Base-by-base conservation (phyloP, 1,139 yeast genomes). In the Suhomyces wounanorum region DNA sequence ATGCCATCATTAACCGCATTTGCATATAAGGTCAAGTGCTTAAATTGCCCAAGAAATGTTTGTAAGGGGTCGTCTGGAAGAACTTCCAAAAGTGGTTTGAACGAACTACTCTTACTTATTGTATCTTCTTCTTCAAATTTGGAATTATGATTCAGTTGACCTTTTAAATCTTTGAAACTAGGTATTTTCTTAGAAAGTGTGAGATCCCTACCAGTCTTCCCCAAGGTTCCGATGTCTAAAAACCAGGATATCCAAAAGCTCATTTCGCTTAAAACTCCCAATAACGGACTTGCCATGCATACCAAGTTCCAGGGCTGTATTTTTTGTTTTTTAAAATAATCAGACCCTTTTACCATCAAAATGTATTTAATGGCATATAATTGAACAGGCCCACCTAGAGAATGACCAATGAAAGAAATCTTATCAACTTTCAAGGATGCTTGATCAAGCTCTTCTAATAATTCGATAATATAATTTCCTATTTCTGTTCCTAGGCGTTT, bases 1-100 rank as follows among this genome's bases (percentile, higher is more conserved):
- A 65, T 65, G 1, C 69, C 69, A 44, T 65, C 69, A 39, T 65
- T 62, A 25, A 65, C 55, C 1, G 68, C 67, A 43, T 65, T 65
- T 13, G 69, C 68, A 44, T 65, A 65, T 7, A 65, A 56, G 1
- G 66, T 62, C 26, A 64, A 58, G 49, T 54, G 64, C 40, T 55
- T 55, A 46, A 64, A 65, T 28, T 45, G 37, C 8, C 48, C 55
- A 35, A 65, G 54, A 23, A 57, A 58, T 9, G 59, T 43, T 40
- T 55, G 59, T n/a, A 64, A 52, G 8, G 67, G 68, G 40, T 63
- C 68, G 33, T 63, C 66, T 1, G 69, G 69, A 2, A 65, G 51
- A 3, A 55, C 53, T 41, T 64, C 67, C 26, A 65, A 49, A 23
- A 64, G 33, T 1, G 69, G 67, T 35, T 61, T 63, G 44, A 59